Evolutionary conservation across 257 asterid genomes (phyloP).

Genomic region (Voacanga thouarsii): DNA sequence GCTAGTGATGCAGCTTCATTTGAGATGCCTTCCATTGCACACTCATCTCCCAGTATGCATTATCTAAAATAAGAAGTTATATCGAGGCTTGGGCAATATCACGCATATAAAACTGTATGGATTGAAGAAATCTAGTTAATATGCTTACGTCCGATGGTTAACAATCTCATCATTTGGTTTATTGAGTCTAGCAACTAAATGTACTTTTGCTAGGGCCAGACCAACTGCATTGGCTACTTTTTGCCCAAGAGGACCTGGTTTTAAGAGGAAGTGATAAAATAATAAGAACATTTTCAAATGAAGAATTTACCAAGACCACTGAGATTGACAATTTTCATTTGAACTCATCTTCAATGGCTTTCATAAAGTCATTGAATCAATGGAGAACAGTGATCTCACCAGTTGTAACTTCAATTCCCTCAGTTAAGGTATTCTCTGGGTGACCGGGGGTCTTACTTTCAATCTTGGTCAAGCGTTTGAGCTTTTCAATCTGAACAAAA

Average conservation of each 20-base stretch:
- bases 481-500: slow-evolving; percentile 38
- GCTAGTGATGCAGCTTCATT: slow-evolving; percentile 57
- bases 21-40: slow-evolving; percentile 60
- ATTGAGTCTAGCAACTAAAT: slow-evolving; percentile 50
- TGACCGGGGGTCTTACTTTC: slow-evolving; percentile 55
- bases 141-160: slow-evolving; percentile 48
- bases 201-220: slow-evolving; percentile 55
- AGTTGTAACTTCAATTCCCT: slow-evolving; percentile 58
- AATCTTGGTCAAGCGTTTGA: slow-evolving; percentile 37
- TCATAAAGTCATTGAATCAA: background rate
- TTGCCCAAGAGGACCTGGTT: slow-evolving; percentile 60
- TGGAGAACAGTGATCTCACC: slow-evolving; percentile 24
- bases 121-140: background rate
- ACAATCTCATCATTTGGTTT: slow-evolving; percentile 44
- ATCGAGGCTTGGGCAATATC: background rate
- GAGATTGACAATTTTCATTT: background rate
- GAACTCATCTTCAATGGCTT: background rate
- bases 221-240: slow-evolving; percentile 64
- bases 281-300: background rate
- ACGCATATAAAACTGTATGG: background rate
- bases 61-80: slow-evolving; percentile 26
- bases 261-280: background rate
- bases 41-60: slow-evolving; percentile 56
- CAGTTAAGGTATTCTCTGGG: slow-evolving; percentile 45
- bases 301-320: background rate